These are phyloP conservation scores for Ganoderma sinense DNA, from an alignment of 1,284 basidiomycete genomes.

Conservation along the genomic window DNA sequence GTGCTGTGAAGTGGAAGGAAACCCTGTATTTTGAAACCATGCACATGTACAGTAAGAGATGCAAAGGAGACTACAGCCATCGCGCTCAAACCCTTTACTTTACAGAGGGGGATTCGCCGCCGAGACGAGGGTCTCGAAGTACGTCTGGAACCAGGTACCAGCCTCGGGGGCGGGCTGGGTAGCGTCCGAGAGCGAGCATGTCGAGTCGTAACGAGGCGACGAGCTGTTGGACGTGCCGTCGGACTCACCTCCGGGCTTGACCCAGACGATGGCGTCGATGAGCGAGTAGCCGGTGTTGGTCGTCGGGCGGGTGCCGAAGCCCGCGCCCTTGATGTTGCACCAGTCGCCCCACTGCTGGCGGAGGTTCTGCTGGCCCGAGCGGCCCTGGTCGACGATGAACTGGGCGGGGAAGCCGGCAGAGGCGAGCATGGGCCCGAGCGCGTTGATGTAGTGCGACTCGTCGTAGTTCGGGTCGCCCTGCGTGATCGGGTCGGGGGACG, in stretches of 20 bases:
- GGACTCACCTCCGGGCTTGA: conserved; percentile 74
- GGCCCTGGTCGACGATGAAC: conserved; percentile 72
- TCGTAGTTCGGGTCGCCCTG: conserved; percentile 67
- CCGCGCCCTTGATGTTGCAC: conserved; percentile 70
- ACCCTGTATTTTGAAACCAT: conserved; percentile 22
- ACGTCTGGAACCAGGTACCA: conserved; percentile 70
- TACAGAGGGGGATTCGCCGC: conserved; percentile 63
- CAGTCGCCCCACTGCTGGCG: conserved; percentile 60
- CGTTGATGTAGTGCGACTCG: conserved; percentile 67
- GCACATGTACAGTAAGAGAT: conserved; percentile 25
- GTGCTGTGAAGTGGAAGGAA: conserved; percentile 12
- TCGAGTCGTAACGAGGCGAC: conserved; percentile 63
- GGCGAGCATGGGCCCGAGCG: conserved; percentile 55
- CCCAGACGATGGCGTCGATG: conserved; percentile 72
- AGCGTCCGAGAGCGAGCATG: conserved; percentile 60
- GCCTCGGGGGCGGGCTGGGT: conserved; percentile 64
- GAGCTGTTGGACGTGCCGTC: conserved; percentile 70
- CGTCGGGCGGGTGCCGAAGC: conserved; percentile 68
- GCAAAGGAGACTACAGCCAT: conserved; percentile 10
- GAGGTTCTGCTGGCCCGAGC: conserved; percentile 68
- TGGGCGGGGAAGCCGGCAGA: conserved; percentile 61
- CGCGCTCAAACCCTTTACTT: conserved; percentile 18
- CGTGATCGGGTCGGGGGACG: conserved; percentile 64
- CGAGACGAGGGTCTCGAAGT: conserved; percentile 61
- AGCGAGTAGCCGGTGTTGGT: conserved; percentile 59